These are phyloP conservation scores for Hyphodiscus sp. DNA, from an alignment of 2,329 filamentous ascomycete genomes.

Conservation along the genomic window DNA sequence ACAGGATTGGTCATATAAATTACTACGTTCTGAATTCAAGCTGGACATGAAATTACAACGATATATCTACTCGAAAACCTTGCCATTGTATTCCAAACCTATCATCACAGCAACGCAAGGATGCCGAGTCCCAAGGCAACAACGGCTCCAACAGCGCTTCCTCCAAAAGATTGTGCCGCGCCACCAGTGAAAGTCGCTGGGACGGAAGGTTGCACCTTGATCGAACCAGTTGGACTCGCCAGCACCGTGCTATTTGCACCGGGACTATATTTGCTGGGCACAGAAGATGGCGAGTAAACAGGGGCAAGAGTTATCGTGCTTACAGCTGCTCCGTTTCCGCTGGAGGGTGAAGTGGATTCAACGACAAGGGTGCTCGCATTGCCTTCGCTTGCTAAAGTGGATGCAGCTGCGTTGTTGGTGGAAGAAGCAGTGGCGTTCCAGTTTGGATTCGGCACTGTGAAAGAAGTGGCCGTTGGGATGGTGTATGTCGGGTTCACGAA, in stretches of 20 bases:
- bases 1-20: neutral
- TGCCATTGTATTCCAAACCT: neutral
- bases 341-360: neutral
- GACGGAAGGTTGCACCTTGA: neutral
- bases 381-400: neutral
- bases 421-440: conserved; percentile 6
- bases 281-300: neutral
- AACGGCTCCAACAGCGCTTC: neutral
- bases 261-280: neutral
- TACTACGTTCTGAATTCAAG: neutral
- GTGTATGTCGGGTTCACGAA: conserved; percentile 10
- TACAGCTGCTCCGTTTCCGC: neutral
- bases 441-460: conserved; percentile 8
- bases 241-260: neutral
- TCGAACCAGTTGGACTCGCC: neutral
- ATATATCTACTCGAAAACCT: neutral
- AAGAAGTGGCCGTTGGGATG: conserved; percentile 10
- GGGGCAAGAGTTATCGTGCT: neutral
- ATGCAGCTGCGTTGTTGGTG: neutral
- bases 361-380: neutral
- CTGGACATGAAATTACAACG: neutral
- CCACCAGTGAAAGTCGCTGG: neutral
- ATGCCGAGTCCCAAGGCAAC: neutral
- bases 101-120: neutral
- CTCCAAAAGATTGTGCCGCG: neutral